Evolutionary conservation across 83 land plant genomes (phyloP), one percentile per base, ranked within the genome.

Genomic region (Picea engelmannii): DNA sequence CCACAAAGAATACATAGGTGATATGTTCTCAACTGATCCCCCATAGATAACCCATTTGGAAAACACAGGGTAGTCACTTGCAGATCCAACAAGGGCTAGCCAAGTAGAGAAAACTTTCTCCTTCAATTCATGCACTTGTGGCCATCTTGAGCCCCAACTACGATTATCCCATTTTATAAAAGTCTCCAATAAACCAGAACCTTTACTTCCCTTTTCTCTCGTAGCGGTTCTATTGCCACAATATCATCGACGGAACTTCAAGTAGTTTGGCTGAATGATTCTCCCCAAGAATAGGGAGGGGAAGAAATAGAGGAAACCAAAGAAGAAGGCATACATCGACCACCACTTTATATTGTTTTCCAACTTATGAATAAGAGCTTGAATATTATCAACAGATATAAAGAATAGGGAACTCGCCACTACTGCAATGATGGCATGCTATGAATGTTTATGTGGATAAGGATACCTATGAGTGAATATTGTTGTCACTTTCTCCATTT

Each of bases 11-110:
- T 85, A 97, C 65, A 97, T 89, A 3, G 99, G 99, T 35, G 99
- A 95, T 64, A 97, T n/a, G 77, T 82, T 95, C 82, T 94, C 93
- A 38, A 95, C 95, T 83, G 92, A 78, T 93, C 92, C 95, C 24
- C 96, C 98, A 88, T 97, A 97, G 27, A 97, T 84, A 79, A 91
- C 99, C 99, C 98, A 97, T 83, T 97, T 97, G 40, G 98, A 97
- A 67, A 95, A 90, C 75, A 97, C 85, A n/a, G 96, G 99, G 82
- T 95, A 97, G 80, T 97, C 99, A 86, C 89, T 88, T 66, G 99
- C 99, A 84, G 99, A 92, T 10, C 99, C 99, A 86, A 97, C 99
- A 35, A 98, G 93, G 68, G 95, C 99, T 85, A 97, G 88, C 99
- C 98, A 97, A 75, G 93, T 91, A 52, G 91, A 91, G 87, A 98